Base-by-base conservation (phyloP, 805 yeast genomes). In the Candida palmyrensis region DNA sequence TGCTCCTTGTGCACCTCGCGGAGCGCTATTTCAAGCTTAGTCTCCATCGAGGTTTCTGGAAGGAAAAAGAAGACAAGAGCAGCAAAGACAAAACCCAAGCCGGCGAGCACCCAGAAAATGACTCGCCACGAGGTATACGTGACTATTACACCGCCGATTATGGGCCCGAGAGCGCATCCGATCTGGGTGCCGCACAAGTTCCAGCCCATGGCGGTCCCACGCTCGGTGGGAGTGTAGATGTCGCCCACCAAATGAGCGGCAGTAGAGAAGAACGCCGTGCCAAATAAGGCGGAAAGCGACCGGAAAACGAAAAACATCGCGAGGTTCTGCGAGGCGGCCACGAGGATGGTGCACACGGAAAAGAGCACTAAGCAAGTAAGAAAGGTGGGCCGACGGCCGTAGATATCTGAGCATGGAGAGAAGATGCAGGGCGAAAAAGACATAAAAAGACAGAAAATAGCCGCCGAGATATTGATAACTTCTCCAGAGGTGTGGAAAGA, bases 261-360 rank as follows among this genome's bases (percentile, higher is more conserved):
- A 18, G 74, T 59, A 24, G 73, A 55, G 51, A 75, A 73, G 38
- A 74, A 73, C 0, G 76, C 62, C 2, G 80, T 73, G 4, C 79
- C 81, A 44, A 70, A 68, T 7, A 76, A 43, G 0, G 76, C 80
- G n/a, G 70, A 55, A 9, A 66, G 32, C 3, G 71, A 61, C 44
- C 82, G 51, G 39, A 74, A 74, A 0, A 75, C 56, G 33, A 62
- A 71, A 47, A 74, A 75, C 76, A 72, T 73, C 3, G 75, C 71
- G 26, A 76, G 45, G 41, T 76, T 66, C 19, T 57, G 71, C 1
- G 79, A 67, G 2, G 67, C 60, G 0, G 75, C 79, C 5, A 67
- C 68, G 4, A 66, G 27, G 2, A 43, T 35, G 8, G 51, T 34
- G 19, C 40, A 32, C 1, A 52, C 21, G 14, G 36, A 43, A 37